Percentiles rank a stretch among this genome's conserved stretches.
Conservation (phyloP, 768 basidiomycete genomes). For the Gymnopilus dilepis region DNA sequence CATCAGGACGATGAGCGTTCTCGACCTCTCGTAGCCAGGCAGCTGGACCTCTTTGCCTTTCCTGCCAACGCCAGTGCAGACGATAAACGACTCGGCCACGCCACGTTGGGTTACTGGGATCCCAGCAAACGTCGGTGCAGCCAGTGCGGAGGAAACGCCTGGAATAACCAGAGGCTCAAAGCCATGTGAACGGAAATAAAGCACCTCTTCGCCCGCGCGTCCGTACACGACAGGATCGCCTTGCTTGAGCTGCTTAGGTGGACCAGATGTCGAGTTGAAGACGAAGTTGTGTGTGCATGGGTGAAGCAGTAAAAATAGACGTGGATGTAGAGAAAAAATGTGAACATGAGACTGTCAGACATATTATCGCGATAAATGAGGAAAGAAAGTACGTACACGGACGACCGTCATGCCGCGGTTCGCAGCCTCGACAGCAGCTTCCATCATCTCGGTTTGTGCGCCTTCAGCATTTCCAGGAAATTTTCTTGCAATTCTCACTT, state of each 20-base stretch:
- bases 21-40: constrained; percentile 84
- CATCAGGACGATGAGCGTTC: constrained; percentile 91
- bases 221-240: constrained; percentile 97
- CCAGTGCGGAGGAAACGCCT: constrained; percentile 88
- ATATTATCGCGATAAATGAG: constrained; percentile 13
- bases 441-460: constrained; percentile 95
- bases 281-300: neutral
- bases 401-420: constrained; percentile 83
- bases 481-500: constrained; percentile 91
- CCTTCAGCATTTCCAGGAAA: constrained; percentile 98
- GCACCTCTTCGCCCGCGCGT: constrained; percentile 91
- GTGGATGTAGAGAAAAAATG: neutral
- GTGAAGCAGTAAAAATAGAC: neutral
- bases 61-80: constrained; percentile 94
- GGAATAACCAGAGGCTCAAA: constrained; percentile 87
- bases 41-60: constrained; percentile 80
- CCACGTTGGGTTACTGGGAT: constrained; percentile 97
- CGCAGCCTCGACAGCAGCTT: constrained; percentile 85
- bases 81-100: constrained; percentile 85
- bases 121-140: constrained; percentile 86
- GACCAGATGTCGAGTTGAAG: neutral
- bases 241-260: constrained; percentile 78
- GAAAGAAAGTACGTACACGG: constrained; percentile 55
- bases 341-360: constrained; percentile 12
- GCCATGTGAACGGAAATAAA: constrained; percentile 88